Evolutionary conservation across 2,329 filamentous ascomycete species (phyloP), one percentile per base, ranked within the genome.

Genomic region (Dryadomyces quercus-mongolicae): DNA sequence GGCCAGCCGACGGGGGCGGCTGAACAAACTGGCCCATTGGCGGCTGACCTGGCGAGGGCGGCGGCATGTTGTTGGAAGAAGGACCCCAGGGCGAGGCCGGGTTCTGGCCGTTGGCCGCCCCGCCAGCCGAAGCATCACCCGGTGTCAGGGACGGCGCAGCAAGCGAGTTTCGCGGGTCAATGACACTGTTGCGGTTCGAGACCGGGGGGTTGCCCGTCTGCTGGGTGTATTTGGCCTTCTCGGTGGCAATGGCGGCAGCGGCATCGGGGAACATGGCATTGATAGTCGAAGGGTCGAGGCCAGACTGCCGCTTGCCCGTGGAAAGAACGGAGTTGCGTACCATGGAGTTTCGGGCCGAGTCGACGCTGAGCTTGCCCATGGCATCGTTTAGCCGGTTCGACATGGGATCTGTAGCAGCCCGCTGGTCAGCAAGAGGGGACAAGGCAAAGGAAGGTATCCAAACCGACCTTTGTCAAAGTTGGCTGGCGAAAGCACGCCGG

Each of bases 191-290:
- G 56, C 93, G 84, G 74, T 95, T 95, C 21, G 93, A 96, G 1
- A 88, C 82, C 3, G 91, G 90, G 21, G 85, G 84, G 60, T 91
- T 89, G 56, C 92, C 93, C 4, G 91, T 95, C 67, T 95, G 88
- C 68, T 96, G 91, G 18, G 91, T 94, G 66, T 94, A 97, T 68
- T 96, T 94, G 56, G 91, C 92, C 74, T 96, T 96, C 70, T 98
- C 92, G 57, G 93, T 95, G 25, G 92, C 92, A 68, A 98, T 97
- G n/a, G 93, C 93, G 45, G 92, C 92, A 15, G 93, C 93, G 47
- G 93, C 93, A 73, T 98, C 93, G 7, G 93, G 93, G 68, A 98
- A 98, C 93, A 98, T 97, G 63, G 89, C 90, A 70, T 95, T 95
- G 70, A 98, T 96, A 22, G 89, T 94, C 36, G 85, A 89, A 5